Base-by-base conservation (phyloP, 2,329 filamentous ascomycete genomes). In the Lecanosticta acicola region DNA sequence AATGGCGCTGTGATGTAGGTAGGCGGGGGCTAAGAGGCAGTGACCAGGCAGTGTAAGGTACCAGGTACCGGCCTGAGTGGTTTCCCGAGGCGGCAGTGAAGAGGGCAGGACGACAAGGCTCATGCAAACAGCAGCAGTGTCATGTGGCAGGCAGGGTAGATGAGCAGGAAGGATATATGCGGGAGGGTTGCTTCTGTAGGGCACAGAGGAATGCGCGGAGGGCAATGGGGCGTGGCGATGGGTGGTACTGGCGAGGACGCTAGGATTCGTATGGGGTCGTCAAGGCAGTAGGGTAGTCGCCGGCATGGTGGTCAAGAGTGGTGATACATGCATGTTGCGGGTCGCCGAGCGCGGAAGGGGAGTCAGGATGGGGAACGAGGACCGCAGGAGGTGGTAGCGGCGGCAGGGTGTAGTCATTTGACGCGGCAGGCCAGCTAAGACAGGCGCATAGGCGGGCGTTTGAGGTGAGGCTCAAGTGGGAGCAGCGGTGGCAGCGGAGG, bases 181-280 rank as follows among this genome's bases (percentile, higher is more conserved):
- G 24, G n/a, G n/a, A n/a, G n/a, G n/a, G 24, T 11, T 11, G 5
- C 24, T 29, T 29, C 7, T 29, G 11, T 29, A 29, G 11, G 24
- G 24, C 24, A 24, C 20, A 19, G 13, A 39, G 5, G 19, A 17
- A 39, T 17, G n/a, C n/a, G 14, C 17, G 19, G 18, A 39, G 37
- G 37, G 18, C 37, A 39, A 39, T 39, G 37, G 37, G 18, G 14
- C 19, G 19, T n/a, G 37, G 4, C 18, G 18, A 19, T 24, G 37
- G 14, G 43, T 40, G 16, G 43, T 35, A 51, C 43, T 20, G 17
- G 20, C 16, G 45, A 36, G 39, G 16, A 41, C 14, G 51, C 49
- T 43, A 45, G 41, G 46, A 42, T 41, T 45, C 41, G 46, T 46
- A 43, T 50, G 44, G 24, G 32, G 26, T 10, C 40, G 24, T 39